Evolutionary conservation across 1,284 basidiomycete species (phyloP), one percentile per base, ranked within the genome.

Genomic region (Apiotrichum veenhuisii): DNA sequence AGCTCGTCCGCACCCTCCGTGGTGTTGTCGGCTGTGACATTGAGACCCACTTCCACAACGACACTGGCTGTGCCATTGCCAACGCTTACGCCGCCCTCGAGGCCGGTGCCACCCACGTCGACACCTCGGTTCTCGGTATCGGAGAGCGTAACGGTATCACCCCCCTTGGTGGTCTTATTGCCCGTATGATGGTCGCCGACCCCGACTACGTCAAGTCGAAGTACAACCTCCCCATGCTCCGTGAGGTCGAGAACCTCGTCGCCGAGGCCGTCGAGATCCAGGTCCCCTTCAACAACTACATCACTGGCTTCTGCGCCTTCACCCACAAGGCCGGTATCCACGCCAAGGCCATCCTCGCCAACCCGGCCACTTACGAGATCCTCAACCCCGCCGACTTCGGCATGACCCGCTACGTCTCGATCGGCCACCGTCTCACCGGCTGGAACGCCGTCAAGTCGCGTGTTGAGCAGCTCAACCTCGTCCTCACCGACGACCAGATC

Each of bases 291-390:
- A 77, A 77, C 75, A 80, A 79, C 78, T 82, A 82, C 73, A 82
- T 84, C 68, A 84, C 82, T 55, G 96, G 96, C 30, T 98, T 98
- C 81, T 98, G 96, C 75, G 96, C 96, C 20, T 99, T 99, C 82
- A 99, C 96, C 26, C 96, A 98, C 87, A 98, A 99, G 87, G 96
- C 96, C 33, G 96, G 96, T 78, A 99, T 99, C 68, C 96, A 99
- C 79, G 96, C 96, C 80, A 99, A 99, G 84, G 96, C 96, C 42
- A 99, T 99, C 78, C 85, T 99, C 56, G 98, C 98, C 82, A 98
- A 99, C 84, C 96, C 96, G 1, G 91, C 89, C 70, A 99, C 96
- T 12, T 99, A 98, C 70, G 80, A 81, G 74, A 80, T 80, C 57
- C 78, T 83, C 61, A 96, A 89, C 86, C 96, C 91, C 49, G 91